Evolutionary conservation across 2,329 filamentous ascomycete species (phyloP).

Genomic region (Dactylonectria macrodidyma): DNA sequence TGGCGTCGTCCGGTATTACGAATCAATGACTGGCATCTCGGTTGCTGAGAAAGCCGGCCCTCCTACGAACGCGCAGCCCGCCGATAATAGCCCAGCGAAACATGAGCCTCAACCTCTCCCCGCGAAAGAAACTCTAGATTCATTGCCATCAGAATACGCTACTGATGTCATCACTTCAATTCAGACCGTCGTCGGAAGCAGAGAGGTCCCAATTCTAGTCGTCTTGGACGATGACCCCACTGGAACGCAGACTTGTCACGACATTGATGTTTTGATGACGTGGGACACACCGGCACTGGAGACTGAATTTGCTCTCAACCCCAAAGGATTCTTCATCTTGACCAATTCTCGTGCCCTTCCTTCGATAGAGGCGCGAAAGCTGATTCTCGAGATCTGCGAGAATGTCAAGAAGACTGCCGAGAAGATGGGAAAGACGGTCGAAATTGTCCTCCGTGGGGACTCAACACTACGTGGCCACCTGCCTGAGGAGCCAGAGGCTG

Average conservation of each 20-base stretch:
- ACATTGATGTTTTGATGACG: constrained; percentile 68
- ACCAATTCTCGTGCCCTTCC: constrained; percentile 72
- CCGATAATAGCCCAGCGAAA: neutral
- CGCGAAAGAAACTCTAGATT: constrained; percentile 40
- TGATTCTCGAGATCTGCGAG: constrained; percentile 66
- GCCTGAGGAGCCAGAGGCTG: constrained; percentile 67
- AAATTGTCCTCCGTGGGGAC: constrained; percentile 70
- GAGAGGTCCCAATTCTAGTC: constrained; percentile 53
- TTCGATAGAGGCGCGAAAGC: constrained; percentile 59
- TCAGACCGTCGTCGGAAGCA: constrained; percentile 33
- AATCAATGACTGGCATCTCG: constrained; percentile 41
- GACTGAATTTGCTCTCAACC: constrained; percentile 58
- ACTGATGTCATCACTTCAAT: constrained; percentile 42
- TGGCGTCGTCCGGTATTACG: constrained; percentile 57
- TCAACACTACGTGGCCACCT: constrained; percentile 72
- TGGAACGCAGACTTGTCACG: constrained; percentile 72
- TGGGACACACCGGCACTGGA: constrained; percentile 64
- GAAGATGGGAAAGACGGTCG: constrained; percentile 57
- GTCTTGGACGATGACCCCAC: constrained; percentile 71
- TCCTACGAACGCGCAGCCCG: neutral
- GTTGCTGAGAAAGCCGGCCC: constrained; percentile 31
- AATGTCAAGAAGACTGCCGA: constrained; percentile 63
- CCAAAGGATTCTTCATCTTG: constrained; percentile 72
- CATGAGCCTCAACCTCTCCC: constrained; percentile 27
- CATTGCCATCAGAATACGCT: constrained; percentile 42